These are phyloP conservation scores for Coniochaeta pulveracea DNA, from an alignment of 2,329 filamentous ascomycete genomes.

Conservation along the genomic window DNA sequence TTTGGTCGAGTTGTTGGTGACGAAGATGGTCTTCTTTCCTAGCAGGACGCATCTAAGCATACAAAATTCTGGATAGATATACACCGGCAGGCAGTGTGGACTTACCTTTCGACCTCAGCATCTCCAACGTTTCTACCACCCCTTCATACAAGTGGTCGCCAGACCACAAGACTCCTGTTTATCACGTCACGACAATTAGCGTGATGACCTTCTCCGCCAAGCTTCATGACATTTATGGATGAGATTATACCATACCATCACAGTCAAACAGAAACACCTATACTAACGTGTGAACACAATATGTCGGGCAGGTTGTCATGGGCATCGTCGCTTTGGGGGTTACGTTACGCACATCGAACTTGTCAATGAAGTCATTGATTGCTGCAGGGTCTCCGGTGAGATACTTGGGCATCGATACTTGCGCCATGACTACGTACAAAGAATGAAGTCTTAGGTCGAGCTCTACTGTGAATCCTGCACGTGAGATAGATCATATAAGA, in stretches of 20 bases:
- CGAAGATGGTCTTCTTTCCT: conserved; percentile 91
- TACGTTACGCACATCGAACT: conserved; percentile 76
- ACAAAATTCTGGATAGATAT: neutral
- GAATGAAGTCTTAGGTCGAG: no score
- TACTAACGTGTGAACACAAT: conserved; percentile 7
- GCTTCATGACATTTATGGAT: neutral
- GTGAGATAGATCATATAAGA: no score
- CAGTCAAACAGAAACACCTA: conserved; percentile 93
- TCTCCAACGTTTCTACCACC: conserved; percentile 72
- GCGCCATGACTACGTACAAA: no score
- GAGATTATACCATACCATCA: conserved; percentile 57
- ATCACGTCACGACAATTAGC: neutral
- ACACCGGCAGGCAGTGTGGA: neutral
- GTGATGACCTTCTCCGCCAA: neutral
- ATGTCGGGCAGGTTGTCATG: no score
- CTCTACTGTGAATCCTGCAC: no score
- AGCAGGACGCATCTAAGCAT: neutral
- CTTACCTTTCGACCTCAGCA: conserved; percentile 70
- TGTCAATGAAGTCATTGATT: conserved; percentile 74
- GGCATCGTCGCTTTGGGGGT: no score
- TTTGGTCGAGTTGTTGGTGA: conserved; percentile 98
- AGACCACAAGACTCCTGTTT: conserved; percentile 84
- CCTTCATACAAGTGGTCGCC: conserved; percentile 83
- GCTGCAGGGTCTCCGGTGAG: conserved; percentile 69
- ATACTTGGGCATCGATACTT: conserved; percentile 46